Evolutionary conservation across 176 grass and related monocot genomes (phyloP).

Genomic region (Aegilops umbellulata): DNA sequence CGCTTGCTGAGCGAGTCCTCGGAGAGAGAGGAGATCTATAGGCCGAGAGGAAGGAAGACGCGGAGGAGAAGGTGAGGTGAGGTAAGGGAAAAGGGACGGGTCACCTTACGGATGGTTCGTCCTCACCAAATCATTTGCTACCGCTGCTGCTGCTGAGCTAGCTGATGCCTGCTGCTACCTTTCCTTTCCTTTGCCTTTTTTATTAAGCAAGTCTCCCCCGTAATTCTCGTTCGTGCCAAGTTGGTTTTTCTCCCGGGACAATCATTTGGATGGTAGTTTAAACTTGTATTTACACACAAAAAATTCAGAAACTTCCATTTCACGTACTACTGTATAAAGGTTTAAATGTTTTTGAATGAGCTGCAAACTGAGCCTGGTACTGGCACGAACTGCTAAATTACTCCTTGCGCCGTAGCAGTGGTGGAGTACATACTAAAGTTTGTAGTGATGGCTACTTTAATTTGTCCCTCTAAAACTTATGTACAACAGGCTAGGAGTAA

Average conservation of each 20-base stretch:
- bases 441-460: background rate
- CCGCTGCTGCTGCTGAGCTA: slow-evolving; percentile 14
- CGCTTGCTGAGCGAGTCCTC: slow-evolving; percentile 5
- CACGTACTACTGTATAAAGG: background rate
- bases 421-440: background rate
- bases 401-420: background rate
- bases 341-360: background rate
- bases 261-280: background rate
- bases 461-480: background rate
- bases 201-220: background rate
- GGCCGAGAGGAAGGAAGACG: background rate
- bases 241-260: background rate
- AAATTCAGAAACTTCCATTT: background rate
- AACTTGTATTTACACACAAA: background rate
- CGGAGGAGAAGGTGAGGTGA: slow-evolving; percentile 24
- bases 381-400: background rate
- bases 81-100: slow-evolving; percentile 65
- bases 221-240: background rate
- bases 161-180: background rate
- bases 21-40: slow-evolving; percentile 55
- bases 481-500: background rate
- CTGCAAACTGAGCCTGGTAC: background rate
- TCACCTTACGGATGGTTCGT: slow-evolving; percentile 78
- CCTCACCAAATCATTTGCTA: slow-evolving; percentile 59
- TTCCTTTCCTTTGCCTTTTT: background rate